Base-by-base conservation (phyloP, 1,284 basidiomycete genomes). In the Ustilago hordei region DNA sequence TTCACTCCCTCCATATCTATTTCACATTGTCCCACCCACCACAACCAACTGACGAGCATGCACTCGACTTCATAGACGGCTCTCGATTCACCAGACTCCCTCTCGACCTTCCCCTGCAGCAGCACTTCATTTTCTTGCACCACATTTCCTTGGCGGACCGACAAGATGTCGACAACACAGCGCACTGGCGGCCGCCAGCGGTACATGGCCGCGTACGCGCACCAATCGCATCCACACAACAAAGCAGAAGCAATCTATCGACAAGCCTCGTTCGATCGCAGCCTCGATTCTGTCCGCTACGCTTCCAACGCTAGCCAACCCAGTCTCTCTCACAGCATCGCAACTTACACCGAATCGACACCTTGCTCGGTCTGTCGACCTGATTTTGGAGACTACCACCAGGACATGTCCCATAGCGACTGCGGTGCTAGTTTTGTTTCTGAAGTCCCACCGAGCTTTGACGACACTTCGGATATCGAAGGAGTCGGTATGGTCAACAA, bases 391-490 rank as follows among this genome's bases (percentile, higher is more conserved):
- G 69, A 72, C 53, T 60, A 69, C 34, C 47, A 41, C 0, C 53
- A 64, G 47, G 63, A 63, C 54, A 67, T 60, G 59, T 55, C 69
- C 4, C 48, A 60, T 2, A 68, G 61, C 47, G 63, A 66, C 38
- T 76, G 69, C 28, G 66, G 60, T 7, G 66, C 69, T 13, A 69
- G 66, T 47, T 64, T 67, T 23, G 54, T 63, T 19, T 64, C 62
- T 6, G 69, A 72, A 50, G 54, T 61, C 6, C 62, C 62, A 8
- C 45, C 75, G 0, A 66, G 63, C n/a, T 62, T 35, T 36, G 69
- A 77, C 59, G 75, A 77, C 57, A 69, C 39, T 17, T 72, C 69
- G 3, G 75, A 72, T 54, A 47, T 69, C n/a, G 75, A 77, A 23
- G 60, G 59, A 19, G 55, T 19, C n/a, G 56, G 31, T 15, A 61